Evolutionary conservation across 2,329 filamentous ascomycete genomes (phyloP), one percentile per base, ranked within the genome.

Genomic region (Ophiostoma quercus): DNA sequence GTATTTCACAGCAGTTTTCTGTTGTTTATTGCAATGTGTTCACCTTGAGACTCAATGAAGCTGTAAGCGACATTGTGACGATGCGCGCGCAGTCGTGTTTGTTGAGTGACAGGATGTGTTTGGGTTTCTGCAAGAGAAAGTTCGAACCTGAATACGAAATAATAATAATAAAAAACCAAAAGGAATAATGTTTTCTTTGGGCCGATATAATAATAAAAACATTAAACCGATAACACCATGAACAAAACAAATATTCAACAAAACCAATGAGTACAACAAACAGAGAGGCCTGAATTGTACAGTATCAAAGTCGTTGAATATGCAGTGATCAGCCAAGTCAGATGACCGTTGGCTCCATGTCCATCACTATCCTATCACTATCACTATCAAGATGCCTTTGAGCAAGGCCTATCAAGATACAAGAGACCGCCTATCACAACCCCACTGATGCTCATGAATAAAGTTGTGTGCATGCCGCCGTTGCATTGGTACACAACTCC

Each of bases 401-500:
- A 8, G 8, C 34, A 34, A 34, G 34, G 34, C 34, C 43, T 41
- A 41, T 41, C 39, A 47, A 47, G 51, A 25, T 57, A 57, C 51
- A 54, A 54, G 2, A 57, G 9, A 57, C n/a, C 16, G n/a, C n/a
- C 22, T 12, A 25, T 57, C 51, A 57, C 51, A 57, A 25, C 51
- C 22, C 51, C 51, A 57, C 51, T 57, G 51, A 57, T 57, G 51
- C 22, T 29, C 51, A 57, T 57, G n/a, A 57, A 57, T 57, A 57
- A 57, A 57, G 51, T 57, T 57, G 8, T 25, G 22, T 57, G 51
- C 51, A 57, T 57, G 51, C 51, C 12, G 51, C 51, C n/a, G 51
- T 57, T 57, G 22, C 51, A 57, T 57, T 57, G 51, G 51, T 57
- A 57, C 51, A 57, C 51, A 57, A 25, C 51, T 57, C 51, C 51